phyloP scores from a whole-genome alignment of 2,329 filamentous ascomycete genomes.

The Penicillium sp. region DNA sequence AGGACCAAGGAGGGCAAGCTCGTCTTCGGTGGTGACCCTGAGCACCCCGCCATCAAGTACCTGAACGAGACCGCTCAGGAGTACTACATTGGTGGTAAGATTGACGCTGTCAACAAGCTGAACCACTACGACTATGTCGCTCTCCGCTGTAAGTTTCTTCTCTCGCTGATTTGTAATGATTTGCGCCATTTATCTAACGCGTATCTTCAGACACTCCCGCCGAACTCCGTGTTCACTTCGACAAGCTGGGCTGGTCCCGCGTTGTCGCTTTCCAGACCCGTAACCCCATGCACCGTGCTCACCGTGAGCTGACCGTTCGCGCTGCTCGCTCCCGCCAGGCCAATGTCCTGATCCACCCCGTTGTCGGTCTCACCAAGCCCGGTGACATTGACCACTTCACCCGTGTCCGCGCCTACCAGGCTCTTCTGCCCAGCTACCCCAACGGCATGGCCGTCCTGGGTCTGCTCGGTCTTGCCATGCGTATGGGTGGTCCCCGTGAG shows the following conservation, averaged over 20 bases:
- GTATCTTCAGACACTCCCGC: slow-evolving; percentile 73
- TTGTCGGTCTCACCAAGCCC: slow-evolving; percentile 97
- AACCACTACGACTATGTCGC: slow-evolving; percentile 99
- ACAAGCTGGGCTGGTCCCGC: slow-evolving; percentile 98
- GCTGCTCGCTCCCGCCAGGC: slow-evolving; percentile 93
- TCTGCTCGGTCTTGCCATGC: slow-evolving; percentile 94
- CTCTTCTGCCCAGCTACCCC: slow-evolving; percentile 91
- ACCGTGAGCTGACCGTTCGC: slow-evolving; percentile 95
- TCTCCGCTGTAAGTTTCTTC: slow-evolving; percentile 71
- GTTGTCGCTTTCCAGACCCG: slow-evolving; percentile 99
- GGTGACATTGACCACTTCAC: slow-evolving; percentile 99
- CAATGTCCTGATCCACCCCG: slow-evolving; percentile 98
- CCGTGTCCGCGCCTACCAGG: slow-evolving; percentile 97
- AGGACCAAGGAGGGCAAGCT: slow-evolving; percentile 87
- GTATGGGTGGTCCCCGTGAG: slow-evolving; percentile 97
- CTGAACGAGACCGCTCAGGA: slow-evolving; percentile 78
- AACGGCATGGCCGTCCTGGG: slow-evolving; percentile 98
- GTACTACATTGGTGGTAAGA: slow-evolving; percentile 92
- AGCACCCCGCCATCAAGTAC: slow-evolving; percentile 90
- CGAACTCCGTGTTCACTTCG: slow-evolving; percentile 93
- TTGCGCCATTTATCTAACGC: not conserved
- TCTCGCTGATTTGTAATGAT: not conserved
- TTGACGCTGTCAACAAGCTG: slow-evolving; percentile 90
- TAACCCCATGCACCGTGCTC: slow-evolving; percentile 99
- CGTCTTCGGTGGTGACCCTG: slow-evolving; percentile 90